phyloP scores from a whole-genome alignment of 2,329 filamentous ascomycete genomes.

The Boeremia lycopersici region DNA sequence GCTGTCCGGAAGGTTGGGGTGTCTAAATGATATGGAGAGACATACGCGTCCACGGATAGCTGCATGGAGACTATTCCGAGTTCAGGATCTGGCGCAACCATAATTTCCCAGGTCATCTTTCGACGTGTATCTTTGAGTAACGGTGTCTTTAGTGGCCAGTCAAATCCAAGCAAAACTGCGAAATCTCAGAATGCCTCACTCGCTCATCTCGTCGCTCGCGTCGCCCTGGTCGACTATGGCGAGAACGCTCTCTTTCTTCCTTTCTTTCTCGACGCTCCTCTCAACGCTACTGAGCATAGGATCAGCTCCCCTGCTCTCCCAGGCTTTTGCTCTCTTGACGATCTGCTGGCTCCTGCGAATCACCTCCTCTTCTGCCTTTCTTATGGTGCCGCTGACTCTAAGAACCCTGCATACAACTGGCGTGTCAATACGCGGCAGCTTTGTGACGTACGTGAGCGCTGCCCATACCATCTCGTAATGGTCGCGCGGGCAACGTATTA shows the following conservation, averaged over 20 bases:
- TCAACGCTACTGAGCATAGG: conserved; percentile 11
- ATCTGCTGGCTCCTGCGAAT: conserved; percentile 76
- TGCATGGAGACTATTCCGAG: not conserved
- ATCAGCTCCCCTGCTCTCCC: conserved; percentile 18
- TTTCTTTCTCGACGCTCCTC: conserved; percentile 13
- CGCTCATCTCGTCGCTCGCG: conserved; percentile 32
- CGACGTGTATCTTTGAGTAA: not conserved
- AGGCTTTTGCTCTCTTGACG: conserved; percentile 69
- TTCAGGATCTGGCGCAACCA: not conserved
- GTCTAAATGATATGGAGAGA: not conserved
- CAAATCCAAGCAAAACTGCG: not conserved
- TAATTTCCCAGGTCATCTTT: not conserved
- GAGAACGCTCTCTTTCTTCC: conserved; percentile 9
- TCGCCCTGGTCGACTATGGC: conserved; percentile 21
- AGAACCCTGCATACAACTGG: conserved; percentile 84
- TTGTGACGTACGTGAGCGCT: conserved; percentile 79
- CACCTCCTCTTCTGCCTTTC: conserved; percentile 88
- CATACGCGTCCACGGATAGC: not conserved
- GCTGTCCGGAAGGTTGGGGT: not conserved
- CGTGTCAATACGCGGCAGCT: conserved; percentile 66
- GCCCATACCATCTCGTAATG: conserved; percentile 91
- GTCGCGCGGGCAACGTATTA: conserved; percentile 79
- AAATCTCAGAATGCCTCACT: conserved; percentile 6
- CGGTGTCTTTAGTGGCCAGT: not conserved
- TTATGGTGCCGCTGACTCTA: conserved; percentile 89